Evolutionary conservation across 805 yeast species (phyloP), one percentile per base, ranked within the genome.

Genomic region (Wickerhamiella azymoides): DNA sequence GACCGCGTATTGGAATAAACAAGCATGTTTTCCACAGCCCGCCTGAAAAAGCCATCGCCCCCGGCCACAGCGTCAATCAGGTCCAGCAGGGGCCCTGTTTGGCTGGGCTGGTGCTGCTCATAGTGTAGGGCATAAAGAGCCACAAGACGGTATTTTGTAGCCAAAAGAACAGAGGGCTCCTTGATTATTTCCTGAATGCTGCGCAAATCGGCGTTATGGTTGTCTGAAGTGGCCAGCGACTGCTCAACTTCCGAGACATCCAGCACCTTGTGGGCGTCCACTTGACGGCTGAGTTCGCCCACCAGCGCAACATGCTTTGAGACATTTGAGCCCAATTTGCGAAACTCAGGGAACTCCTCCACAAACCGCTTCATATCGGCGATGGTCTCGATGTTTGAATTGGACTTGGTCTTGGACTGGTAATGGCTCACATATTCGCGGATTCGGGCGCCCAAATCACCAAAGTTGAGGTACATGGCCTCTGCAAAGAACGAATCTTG

Each of bases 291-390:
- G 46, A 92, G 72, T 57, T 89, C 96, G 19, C 89, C 75, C 7
- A 89, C 88, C 18, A 92, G 70, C 17, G 93, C 76, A 73, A 92
- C 86, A 62, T 92, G 98, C 57, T 89, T 92, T 26, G 93, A 74
- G 10, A 92, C 85, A 59, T 88, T 89, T 28, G 84, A 78, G 10
- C 94, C 82, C 28, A 89, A 68, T 58, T 83, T 85, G 53, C 85
- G 80, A 61, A 84, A 88, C 60, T 92, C 98, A 1, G 99, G 99
- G 57, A 82, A 86, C 51, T 84, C 84, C 48, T 88, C 95, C 47
- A 92, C 77, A 56, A 89, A 84, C 54, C 78, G 77, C 62, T 89
- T 92, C 76, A 92, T 82, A 57, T 92, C 98, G 16, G 83, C 77
- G 39, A 92, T 76, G 32, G 92, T 79, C 52, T 78, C 78, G 50